phyloP scores from a whole-genome alignment of 2,329 filamentous ascomycete genomes.

The Cyphellophora attinorum region DNA sequence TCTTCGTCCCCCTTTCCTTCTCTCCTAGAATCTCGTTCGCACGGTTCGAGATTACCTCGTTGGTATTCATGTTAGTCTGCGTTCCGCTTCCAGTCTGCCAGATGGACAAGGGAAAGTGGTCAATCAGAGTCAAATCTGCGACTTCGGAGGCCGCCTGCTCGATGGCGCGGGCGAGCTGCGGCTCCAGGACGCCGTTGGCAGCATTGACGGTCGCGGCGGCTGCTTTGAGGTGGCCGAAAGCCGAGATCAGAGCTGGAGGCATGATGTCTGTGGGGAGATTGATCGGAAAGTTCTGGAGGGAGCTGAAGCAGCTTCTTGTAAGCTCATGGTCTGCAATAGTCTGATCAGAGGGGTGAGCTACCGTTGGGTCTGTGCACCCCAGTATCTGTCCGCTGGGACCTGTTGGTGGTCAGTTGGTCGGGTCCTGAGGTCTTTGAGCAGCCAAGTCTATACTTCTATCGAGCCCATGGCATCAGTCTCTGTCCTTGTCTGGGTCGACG shows the following conservation, averaged over 20 bases:
- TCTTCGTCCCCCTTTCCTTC: slow-evolving; percentile 59
- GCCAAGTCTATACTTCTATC: slow-evolving; percentile 1
- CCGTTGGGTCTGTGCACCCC: slow-evolving; percentile 5
- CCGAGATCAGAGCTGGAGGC: slow-evolving; percentile 7
- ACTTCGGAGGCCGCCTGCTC: slow-evolving; percentile 78
- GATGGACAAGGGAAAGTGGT: slow-evolving; percentile 85
- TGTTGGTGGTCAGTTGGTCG: too few relatives aligned
- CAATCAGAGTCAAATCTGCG: slow-evolving; percentile 70
- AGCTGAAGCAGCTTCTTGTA: slow-evolving; percentile 2
- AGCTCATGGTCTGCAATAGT: background rate
- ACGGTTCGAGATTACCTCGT: slow-evolving; percentile 89
- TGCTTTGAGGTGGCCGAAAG: slow-evolving; percentile 9
- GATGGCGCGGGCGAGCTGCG: slow-evolving; percentile 34
- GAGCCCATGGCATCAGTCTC: slow-evolving; percentile 4
- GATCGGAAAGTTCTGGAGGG: slow-evolving; percentile 9
- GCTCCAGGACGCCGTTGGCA: slow-evolving; percentile 2
- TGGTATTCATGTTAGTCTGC: slow-evolving; percentile 96
- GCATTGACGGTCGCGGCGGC: slow-evolving; percentile 10
- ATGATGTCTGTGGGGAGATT: slow-evolving; percentile 10
- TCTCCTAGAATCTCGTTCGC: slow-evolving; percentile 66
- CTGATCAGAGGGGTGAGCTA: background rate
- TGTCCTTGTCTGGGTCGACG: slow-evolving; percentile 6
- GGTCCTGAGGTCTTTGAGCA: too few relatives aligned
- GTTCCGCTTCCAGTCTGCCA: slow-evolving; percentile 91
- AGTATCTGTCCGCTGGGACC: slow-evolving; percentile 2